Evolutionary conservation across 257 asterid genomes (phyloP).

Genomic region (Cynanchum wilfordii): DNA sequence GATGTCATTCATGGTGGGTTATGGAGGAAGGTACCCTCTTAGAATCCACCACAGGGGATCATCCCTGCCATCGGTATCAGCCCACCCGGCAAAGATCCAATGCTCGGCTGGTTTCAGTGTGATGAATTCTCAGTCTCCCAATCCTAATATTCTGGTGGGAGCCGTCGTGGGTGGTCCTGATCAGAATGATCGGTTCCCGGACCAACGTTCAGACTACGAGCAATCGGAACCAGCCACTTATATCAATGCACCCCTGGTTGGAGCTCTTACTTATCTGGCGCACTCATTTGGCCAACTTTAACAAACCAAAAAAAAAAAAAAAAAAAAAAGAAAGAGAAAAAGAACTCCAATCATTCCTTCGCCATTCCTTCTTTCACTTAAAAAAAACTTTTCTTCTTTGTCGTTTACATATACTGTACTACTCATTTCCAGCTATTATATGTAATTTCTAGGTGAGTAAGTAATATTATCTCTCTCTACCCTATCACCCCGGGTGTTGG

Average conservation of each 20-base stretch:
- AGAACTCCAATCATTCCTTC: no score
- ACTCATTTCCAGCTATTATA: background rate
- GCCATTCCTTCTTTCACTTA: background rate
- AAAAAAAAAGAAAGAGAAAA: no score
- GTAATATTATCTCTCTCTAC: background rate
- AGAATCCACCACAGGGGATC: constrained; percentile 98
- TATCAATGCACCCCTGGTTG: constrained; percentile 92
- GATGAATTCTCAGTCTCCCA: constrained; percentile 58
- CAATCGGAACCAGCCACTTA: constrained; percentile 97
- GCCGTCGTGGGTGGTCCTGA: constrained; percentile 97
- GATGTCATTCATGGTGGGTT: constrained; percentile 97
- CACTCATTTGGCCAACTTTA: constrained; percentile 92
- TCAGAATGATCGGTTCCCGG: constrained; percentile 71
- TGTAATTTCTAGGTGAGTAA: background rate
- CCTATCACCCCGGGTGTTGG: no score
- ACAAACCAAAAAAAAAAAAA: background rate
- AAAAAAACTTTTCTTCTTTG: background rate
- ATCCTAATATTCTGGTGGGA: constrained; percentile 69
- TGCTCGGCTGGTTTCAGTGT: constrained; percentile 66
- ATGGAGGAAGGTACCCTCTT: constrained; percentile 66
- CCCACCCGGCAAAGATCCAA: constrained; percentile 69
- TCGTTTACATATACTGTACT: background rate
- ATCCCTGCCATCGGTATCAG: constrained; percentile 62
- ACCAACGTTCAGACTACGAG: constrained; percentile 78
- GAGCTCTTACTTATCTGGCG: constrained; percentile 75